phyloP scores from a whole-genome alignment of 139 green algal species.

The Yamagishiella unicocca region DNA sequence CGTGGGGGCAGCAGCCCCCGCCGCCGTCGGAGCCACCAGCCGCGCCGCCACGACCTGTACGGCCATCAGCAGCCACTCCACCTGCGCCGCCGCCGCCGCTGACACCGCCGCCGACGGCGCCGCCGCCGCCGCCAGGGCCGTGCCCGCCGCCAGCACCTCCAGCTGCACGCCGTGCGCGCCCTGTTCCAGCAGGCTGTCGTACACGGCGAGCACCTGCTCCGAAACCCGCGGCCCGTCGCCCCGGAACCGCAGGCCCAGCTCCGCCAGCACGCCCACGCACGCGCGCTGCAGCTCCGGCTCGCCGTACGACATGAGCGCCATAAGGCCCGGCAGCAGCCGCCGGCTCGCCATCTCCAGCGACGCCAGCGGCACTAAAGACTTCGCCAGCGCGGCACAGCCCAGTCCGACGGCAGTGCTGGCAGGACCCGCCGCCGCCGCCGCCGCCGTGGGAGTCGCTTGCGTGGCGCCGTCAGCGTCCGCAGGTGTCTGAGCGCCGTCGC shows the following conservation, averaged over 20 bases:
- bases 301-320: slow-evolving; percentile 37
- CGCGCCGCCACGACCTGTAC: slow-evolving; percentile 10
- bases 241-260: slow-evolving; percentile 47
- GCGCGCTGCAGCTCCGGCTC: slow-evolving; percentile 42
- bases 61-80: slow-evolving; percentile 44
- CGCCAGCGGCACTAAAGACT: not conserved
- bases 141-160: slow-evolving; percentile 43
- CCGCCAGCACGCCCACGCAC: slow-evolving; percentile 48
- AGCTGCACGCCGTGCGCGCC: slow-evolving; percentile 23
- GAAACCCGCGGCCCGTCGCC: slow-evolving; percentile 43
- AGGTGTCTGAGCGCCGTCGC: not conserved
- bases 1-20: not conserved
- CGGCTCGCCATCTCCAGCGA: not conserved
- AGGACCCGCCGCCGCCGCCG: not conserved
- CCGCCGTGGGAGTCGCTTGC: too few relatives aligned
- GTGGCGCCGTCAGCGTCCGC: not conserved
- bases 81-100: slow-evolving; percentile 49
- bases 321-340: slow-evolving; percentile 40
- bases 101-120: slow-evolving; percentile 45
- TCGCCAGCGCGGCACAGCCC: slow-evolving; percentile 43
- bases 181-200: slow-evolving; percentile 56
- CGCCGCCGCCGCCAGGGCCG: slow-evolving; percentile 34
- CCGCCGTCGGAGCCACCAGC: not conserved
- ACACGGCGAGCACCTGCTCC: slow-evolving; percentile 59
- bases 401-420: slow-evolving; percentile 25